Conservation (phyloP, 768 basidiomycete species). For the Macrocybe gigantea region DNA sequence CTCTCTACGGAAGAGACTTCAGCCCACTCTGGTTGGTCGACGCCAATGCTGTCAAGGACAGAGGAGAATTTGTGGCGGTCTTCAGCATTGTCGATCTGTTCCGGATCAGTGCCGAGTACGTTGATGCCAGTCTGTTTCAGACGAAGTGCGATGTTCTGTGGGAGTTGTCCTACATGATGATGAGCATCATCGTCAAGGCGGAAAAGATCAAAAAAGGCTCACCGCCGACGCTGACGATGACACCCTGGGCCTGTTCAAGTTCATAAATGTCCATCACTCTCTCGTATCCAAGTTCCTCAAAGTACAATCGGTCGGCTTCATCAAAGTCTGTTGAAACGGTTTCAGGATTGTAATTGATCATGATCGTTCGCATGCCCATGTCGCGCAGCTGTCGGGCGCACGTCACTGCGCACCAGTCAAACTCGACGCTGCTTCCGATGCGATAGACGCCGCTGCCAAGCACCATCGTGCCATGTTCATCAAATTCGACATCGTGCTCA, state of each 20-base stretch:
- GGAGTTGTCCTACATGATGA: conserved; percentile 73
- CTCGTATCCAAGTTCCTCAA: conserved; percentile 97
- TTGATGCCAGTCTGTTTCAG: conserved; percentile 88
- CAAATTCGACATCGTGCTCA: conserved; percentile 90
- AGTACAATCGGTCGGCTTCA: conserved; percentile 98
- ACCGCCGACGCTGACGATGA: conserved; percentile 97
- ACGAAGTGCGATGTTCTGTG: conserved; percentile 96
- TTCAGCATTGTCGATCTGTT: conserved; percentile 93
- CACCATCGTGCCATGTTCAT: conserved; percentile 99
- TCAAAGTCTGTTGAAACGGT: conserved; percentile 99
- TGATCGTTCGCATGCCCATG: conserved; percentile 93
- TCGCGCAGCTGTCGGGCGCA: conserved; percentile 89
- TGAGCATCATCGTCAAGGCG: not conserved
- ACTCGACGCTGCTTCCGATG: conserved; percentile 97
- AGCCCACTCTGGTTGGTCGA: conserved; percentile 96
- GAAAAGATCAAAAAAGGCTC: conserved; percentile 15
- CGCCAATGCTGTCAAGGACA: conserved; percentile 88
- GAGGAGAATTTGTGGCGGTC: conserved; percentile 99
- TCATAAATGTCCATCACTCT: conserved; percentile 99
- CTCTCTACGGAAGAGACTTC: conserved; percentile 86
- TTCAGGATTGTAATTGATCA: conserved; percentile 99
- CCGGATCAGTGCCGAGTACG: conserved; percentile 94
- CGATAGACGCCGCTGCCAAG: conserved; percentile 97
- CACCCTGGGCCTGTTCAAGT: conserved; percentile 86
- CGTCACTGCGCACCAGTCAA: conserved; percentile 99